phyloP scores from a whole-genome alignment of 1,139 yeast species.

The Tardiomyces digboiensis region DNA sequence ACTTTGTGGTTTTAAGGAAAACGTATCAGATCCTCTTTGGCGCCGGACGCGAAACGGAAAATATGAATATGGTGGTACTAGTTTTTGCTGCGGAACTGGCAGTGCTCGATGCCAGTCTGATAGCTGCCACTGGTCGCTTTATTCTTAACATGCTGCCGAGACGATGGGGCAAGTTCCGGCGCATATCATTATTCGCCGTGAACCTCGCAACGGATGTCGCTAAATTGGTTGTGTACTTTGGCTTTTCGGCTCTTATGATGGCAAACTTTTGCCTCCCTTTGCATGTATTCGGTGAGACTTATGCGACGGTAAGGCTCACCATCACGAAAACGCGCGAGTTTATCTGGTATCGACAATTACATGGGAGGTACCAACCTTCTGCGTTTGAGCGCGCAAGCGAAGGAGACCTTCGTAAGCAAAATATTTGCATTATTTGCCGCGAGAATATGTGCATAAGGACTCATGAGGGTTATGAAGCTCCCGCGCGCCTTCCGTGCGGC shows the following conservation, averaged over 20 bases:
- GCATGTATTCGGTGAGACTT: slow-evolving; percentile 20
- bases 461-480: slow-evolving; percentile 38
- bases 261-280: slow-evolving; percentile 19
- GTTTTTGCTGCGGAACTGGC: slow-evolving; percentile 16
- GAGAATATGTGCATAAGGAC: slow-evolving; percentile 22
- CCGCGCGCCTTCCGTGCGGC: slow-evolving; percentile 50
- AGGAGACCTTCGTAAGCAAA: slow-evolving; percentile 43
- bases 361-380: slow-evolving; percentile 26
- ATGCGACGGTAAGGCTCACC: slow-evolving; percentile 17
- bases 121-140: slow-evolving; percentile 11
- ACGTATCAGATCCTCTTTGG: slow-evolving; percentile 8
- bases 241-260: slow-evolving; percentile 17
- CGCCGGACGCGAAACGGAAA: slow-evolving; percentile 3
- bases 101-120: slow-evolving; percentile 12
- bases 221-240: slow-evolving; percentile 13
- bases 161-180: slow-evolving; percentile 4
- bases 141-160: slow-evolving; percentile 4
- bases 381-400: slow-evolving; percentile 40
- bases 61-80: slow-evolving; percentile 10
- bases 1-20: slow-evolving; percentile 14
- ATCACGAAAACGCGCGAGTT: slow-evolving; percentile 18
- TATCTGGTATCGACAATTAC: slow-evolving; percentile 15
- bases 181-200: slow-evolving; percentile 5
- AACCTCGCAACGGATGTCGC: slow-evolving; percentile 10
- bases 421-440: slow-evolving; percentile 50